These are phyloP conservation scores for Candolleomyces efflorescens DNA, from an alignment of 768 basidiomycete genomes.

Conservation along the genomic window DNA sequence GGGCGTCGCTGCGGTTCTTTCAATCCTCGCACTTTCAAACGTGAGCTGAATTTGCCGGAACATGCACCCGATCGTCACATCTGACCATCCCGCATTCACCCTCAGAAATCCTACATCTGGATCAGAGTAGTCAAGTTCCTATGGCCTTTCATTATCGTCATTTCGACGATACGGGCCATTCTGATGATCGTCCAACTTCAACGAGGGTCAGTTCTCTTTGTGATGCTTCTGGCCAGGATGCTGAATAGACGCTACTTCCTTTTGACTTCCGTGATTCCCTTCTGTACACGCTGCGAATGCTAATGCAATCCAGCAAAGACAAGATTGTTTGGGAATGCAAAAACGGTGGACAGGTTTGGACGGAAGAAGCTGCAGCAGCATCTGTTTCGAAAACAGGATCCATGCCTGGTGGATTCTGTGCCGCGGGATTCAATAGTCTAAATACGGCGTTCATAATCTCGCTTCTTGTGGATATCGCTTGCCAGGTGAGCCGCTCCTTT, in stretches of 20 bases:
- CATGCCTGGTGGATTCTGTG: conserved; percentile 56
- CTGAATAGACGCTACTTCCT: background rate
- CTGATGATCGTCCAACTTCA: conserved; percentile 72
- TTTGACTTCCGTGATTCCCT: conserved; percentile 11
- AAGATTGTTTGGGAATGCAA: conserved; percentile 72
- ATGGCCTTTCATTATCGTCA: conserved; percentile 70
- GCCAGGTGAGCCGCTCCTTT: conserved; percentile 47
- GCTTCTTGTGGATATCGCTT: conserved; percentile 60
- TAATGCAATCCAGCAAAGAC: conserved; percentile 42
- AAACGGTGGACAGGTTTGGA: conserved; percentile 65
- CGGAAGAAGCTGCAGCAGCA: conserved; percentile 34
- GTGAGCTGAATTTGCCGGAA: conserved; percentile 34
- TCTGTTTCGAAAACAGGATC: conserved; percentile 45
- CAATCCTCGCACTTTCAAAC: conserved; percentile 57
- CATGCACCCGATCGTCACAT: conserved; percentile 14
- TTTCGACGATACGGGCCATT: conserved; percentile 59
- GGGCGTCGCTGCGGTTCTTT: conserved; percentile 46
- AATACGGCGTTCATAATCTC: conserved; percentile 62
- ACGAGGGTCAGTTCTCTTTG: conserved; percentile 48
- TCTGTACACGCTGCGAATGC: background rate
- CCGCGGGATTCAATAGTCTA: conserved; percentile 53
- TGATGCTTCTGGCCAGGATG: conserved; percentile 12
- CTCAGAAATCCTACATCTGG: conserved; percentile 68
- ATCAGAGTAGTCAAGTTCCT: conserved; percentile 57
- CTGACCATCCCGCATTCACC: conserved; percentile 16